Evolutionary conservation across 169 alveolate genomes (phyloP).

Genomic region (Babesia gibsoni): DNA sequence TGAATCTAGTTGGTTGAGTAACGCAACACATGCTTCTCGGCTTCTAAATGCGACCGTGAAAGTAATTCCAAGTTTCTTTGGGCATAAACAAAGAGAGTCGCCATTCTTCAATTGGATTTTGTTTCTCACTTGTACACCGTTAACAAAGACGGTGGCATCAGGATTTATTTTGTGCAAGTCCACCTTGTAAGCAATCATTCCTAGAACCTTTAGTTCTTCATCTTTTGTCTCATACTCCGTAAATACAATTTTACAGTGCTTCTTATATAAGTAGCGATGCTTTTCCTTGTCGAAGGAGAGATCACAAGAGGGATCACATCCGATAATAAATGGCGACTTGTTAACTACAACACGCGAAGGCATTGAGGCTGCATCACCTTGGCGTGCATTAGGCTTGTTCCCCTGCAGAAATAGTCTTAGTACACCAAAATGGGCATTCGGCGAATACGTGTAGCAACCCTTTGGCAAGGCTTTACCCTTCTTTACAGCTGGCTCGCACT

Average conservation of each 20-base stretch:
- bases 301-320: constrained; percentile 47
- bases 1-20: constrained; percentile 13
- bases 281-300: constrained; percentile 2
- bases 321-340: constrained; percentile 44
- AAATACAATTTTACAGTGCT: constrained; percentile 31
- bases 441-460: constrained; percentile 8
- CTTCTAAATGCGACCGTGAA: constrained; percentile 29
- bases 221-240: not conserved
- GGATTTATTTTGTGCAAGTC: not conserved
- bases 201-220: not conserved
- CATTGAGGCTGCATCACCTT: not conserved
- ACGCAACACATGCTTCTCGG: constrained; percentile 15
- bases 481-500: not conserved
- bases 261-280: not conserved
- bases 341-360: constrained; percentile 20
- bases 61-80: not conserved
- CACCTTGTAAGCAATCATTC: constrained; percentile 15
- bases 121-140: not conserved
- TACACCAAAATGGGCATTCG: constrained; percentile 17
- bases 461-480: not conserved
- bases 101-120: constrained; percentile 8
- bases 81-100: constrained; percentile 28
- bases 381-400: not conserved
- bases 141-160: constrained; percentile 29
- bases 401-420: constrained; percentile 1